phyloP scores from a whole-genome alignment of 768 basidiomycete genomes.

The Xerocomus brunneocitrinus region DNA sequence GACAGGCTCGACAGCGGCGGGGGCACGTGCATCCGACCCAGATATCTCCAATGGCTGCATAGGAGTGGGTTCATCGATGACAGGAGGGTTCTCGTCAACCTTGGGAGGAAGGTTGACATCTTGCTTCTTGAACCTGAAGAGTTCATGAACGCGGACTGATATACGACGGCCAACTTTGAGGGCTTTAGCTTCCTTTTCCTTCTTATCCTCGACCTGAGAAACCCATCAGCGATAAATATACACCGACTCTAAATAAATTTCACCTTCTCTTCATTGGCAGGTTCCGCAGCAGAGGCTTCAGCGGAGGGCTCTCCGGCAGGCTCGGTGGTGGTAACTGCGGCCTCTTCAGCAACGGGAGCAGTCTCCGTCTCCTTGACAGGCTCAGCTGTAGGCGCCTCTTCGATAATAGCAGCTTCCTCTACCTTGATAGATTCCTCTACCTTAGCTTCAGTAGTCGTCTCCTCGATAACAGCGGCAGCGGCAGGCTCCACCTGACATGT shows the following conservation, averaged over 20 bases:
- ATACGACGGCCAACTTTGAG: conserved; percentile 76
- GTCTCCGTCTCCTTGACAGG: conserved; percentile 67
- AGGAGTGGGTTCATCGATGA: conserved; percentile 77
- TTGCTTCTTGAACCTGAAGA: conserved; percentile 72
- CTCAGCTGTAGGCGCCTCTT: conserved; percentile 41
- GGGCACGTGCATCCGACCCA: conserved; percentile 43
- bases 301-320: conserved; percentile 27
- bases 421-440: conserved; percentile 32
- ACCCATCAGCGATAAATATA: neutral
- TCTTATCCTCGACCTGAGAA: conserved; percentile 42
- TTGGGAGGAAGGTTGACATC: conserved; percentile 69
- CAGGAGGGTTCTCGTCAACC: conserved; percentile 85
- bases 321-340: conserved; percentile 22
- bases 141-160: conserved; percentile 75
- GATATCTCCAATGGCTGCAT: conserved; percentile 84
- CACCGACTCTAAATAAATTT: neutral
- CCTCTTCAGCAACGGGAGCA: conserved; percentile 19
- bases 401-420: conserved; percentile 39
- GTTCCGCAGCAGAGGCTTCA: conserved; percentile 35
- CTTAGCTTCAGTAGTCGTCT: conserved; percentile 28
- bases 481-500: conserved; percentile 29
- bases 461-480: conserved; percentile 31
- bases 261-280: conserved; percentile 62
- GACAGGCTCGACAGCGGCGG: conserved; percentile 33
- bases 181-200: conserved; percentile 46